phyloP scores from a whole-genome alignment of 192 early-diverging fungal species.

The Backusella macrospora region DNA sequence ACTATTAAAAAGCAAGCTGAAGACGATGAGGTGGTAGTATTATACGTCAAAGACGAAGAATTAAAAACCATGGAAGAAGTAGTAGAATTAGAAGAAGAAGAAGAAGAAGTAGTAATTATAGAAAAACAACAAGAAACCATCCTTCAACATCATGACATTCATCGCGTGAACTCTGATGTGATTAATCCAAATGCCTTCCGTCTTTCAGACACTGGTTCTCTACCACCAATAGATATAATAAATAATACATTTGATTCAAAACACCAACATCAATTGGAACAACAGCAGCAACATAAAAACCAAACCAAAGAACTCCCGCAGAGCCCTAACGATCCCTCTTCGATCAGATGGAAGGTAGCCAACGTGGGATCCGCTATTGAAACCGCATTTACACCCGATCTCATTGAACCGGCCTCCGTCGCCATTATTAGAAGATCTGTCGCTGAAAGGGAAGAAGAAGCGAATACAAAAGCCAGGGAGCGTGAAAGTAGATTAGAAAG shows the following conservation, averaged over 20 bases:
- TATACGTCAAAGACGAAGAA: neutral
- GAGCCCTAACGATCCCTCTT: neutral
- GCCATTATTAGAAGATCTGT: neutral
- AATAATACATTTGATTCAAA: neutral
- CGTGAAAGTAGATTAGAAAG: constrained; percentile 8
- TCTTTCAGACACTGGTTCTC: constrained; percentile 10
- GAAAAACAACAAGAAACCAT: neutral
- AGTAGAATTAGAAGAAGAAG: neutral
- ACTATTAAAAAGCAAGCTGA: neutral
- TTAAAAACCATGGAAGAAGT: neutral
- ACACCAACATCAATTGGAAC: neutral
- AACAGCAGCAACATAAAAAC: too few species aligned
- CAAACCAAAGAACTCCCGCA: neutral
- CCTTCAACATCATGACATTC: neutral
- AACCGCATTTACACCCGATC: constrained; percentile 14
- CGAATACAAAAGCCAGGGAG: neutral
- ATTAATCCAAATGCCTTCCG: constrained; percentile 8
- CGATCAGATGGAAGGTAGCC: constrained; percentile 24
- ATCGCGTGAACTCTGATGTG: constrained; percentile 12
- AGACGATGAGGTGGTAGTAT: neutral
- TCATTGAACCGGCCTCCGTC: neutral
- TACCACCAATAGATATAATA: constrained; percentile 5
- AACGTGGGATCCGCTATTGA: constrained; percentile 21
- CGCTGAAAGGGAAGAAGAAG: neutral
- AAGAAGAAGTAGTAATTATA: neutral